These are phyloP conservation scores for Leccinum fuscescens DNA, from an alignment of 1,284 basidiomycete genomes.

Conservation along the genomic window DNA sequence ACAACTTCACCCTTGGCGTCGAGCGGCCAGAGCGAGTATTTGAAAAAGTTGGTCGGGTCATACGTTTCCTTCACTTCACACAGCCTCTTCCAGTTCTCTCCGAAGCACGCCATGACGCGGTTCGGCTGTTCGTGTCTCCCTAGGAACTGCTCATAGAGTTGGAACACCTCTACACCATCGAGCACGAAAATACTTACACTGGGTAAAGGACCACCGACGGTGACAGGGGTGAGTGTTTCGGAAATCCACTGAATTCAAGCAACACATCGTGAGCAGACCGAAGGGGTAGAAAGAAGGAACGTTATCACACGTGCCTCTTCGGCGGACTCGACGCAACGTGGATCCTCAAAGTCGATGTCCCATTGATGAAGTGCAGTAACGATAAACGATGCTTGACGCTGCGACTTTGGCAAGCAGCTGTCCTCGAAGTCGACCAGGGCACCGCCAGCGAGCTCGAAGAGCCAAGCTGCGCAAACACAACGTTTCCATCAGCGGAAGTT, in stretches of 20 bases:
- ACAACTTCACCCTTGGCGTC: conserved; percentile 49
- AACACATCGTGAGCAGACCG: conserved; percentile 3
- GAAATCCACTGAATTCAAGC: conserved; percentile 63
- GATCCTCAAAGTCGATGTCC: conserved; percentile 79
- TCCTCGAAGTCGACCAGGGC: conserved; percentile 74
- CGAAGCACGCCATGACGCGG: conserved; percentile 67
- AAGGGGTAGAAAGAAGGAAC: not conserved
- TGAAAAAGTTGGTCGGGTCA: conserved; percentile 74
- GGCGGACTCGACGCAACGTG: conserved; percentile 73
- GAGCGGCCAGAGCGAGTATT: conserved; percentile 75
- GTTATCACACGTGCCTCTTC: conserved; percentile 55
- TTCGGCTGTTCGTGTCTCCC: conserved; percentile 64
- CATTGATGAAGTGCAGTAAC: conserved; percentile 91
- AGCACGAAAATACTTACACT: conserved; percentile 55
- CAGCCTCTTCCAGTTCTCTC: conserved; percentile 70
- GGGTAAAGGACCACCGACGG: conserved; percentile 77
- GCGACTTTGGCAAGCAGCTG: conserved; percentile 70
- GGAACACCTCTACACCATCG: conserved; percentile 17
- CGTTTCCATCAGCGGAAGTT: not conserved
- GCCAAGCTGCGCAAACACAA: conserved; percentile 61
- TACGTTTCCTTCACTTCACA: conserved; percentile 68
- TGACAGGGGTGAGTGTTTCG: conserved; percentile 63
- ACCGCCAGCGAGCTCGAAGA: conserved; percentile 86
- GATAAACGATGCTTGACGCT: conserved; percentile 75
- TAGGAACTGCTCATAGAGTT: conserved; percentile 59